These are phyloP conservation scores for Leishmania arabica DNA, from an alignment of 208 protist genomes.

Conservation along the genomic window DNA sequence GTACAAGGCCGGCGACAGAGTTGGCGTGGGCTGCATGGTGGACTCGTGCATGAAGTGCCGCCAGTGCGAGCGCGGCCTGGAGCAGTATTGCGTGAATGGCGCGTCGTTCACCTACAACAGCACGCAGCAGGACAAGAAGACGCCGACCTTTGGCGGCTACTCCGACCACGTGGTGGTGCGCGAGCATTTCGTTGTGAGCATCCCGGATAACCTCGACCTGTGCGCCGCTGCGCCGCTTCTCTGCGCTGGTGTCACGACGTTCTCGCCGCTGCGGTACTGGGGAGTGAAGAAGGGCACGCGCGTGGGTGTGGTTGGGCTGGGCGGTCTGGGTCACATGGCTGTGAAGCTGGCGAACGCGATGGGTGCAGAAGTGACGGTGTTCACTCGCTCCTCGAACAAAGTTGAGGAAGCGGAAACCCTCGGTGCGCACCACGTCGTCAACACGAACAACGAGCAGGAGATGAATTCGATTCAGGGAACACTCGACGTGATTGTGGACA, in stretches of 20 bases:
- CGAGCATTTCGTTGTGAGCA: conserved; percentile 67
- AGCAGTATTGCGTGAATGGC: conserved; percentile 76
- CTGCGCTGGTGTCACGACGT: conserved; percentile 92
- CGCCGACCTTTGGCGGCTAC: conserved; percentile 62
- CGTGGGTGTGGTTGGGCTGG: conserved; percentile 84
- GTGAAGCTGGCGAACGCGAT: conserved; percentile 86
- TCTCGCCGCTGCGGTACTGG: conserved; percentile 76
- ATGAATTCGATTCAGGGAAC: conserved; percentile 47
- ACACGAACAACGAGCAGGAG: conserved; percentile 55
- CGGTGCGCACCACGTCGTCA: conserved; percentile 67
- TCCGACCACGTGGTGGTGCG: conserved; percentile 70
- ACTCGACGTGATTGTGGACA: conserved; percentile 77
- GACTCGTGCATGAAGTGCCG: conserved; percentile 78
- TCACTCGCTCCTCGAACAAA: conserved; percentile 77
- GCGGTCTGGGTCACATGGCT: conserved; percentile 91
- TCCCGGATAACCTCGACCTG: conserved; percentile 70
- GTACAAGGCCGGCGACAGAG: conserved; percentile 79
- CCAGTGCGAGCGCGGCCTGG: conserved; percentile 63
- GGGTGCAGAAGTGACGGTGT: conserved; percentile 85
- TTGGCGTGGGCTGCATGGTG: conserved; percentile 91
- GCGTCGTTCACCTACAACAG: conserved; percentile 63
- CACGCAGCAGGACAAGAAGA: conserved; percentile 38
- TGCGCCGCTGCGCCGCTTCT: conserved; percentile 75
- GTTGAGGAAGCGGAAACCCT: conserved; percentile 54
- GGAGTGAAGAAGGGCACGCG: conserved; percentile 55